These are phyloP conservation scores for Phlegmacium glaucopus DNA, from an alignment of 768 basidiomycete species.

Conservation along the genomic window DNA sequence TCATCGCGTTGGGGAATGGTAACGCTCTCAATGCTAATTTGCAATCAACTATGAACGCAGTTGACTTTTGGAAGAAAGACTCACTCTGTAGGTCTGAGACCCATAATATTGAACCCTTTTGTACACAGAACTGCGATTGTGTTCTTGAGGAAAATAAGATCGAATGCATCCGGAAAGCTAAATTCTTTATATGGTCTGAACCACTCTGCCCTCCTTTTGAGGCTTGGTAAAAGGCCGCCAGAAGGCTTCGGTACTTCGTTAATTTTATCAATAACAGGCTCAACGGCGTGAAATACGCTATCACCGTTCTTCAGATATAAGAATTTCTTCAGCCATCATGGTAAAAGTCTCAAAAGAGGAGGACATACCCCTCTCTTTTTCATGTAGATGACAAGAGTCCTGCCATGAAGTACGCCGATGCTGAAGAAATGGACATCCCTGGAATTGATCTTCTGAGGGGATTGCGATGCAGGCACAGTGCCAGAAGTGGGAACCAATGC, in stretches of 20 bases:
- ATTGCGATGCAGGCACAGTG: constrained; percentile 64
- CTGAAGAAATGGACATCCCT: constrained; percentile 96
- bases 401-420: constrained; percentile 80
- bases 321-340: neutral
- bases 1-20: constrained; percentile 81
- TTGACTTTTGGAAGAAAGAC: constrained; percentile 35
- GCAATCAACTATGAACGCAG: constrained; percentile 41
- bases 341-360: neutral
- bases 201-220: constrained; percentile 80
- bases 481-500: constrained; percentile 88
- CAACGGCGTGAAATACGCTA: constrained; percentile 89
- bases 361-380: constrained; percentile 77
- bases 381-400: constrained; percentile 94
- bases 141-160: constrained; percentile 86
- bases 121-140: constrained; percentile 90
- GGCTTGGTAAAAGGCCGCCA: constrained; percentile 58
- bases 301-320: constrained; percentile 39
- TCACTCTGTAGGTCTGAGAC: constrained; percentile 41
- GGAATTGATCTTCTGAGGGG: constrained; percentile 86
- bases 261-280: constrained; percentile 87
- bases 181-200: constrained; percentile 90
- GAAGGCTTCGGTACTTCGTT: constrained; percentile 67
- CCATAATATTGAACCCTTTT: constrained; percentile 98
- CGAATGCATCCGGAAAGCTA: constrained; percentile 81
- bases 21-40: constrained; percentile 71